Evolutionary conservation across 306 rosid species (phyloP).

Genomic region (Quillaja saponaria): DNA sequence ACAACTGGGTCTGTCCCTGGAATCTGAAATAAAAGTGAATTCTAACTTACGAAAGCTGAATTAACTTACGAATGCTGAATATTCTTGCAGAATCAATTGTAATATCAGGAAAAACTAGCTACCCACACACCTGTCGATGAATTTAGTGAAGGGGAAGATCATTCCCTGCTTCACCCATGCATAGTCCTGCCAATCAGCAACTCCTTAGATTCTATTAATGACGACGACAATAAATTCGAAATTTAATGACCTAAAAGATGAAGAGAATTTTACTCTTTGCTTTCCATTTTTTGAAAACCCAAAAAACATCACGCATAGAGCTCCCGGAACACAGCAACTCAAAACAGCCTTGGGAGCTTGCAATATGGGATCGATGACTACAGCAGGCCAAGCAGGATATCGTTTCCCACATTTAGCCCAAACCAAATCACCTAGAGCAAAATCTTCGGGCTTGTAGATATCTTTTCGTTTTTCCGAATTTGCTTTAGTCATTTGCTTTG

Average conservation of each 20-base stretch:
- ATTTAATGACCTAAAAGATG: background rate
- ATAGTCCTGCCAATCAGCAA: conserved; percentile 68
- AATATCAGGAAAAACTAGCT: conserved; percentile 6
- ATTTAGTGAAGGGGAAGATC: conserved; percentile 73
- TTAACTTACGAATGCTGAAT: conserved; percentile 17
- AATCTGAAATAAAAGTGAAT: conserved; percentile 52
- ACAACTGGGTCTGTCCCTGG: conserved; percentile 87
- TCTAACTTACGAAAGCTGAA: background rate
- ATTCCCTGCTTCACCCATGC: conserved; percentile 98
- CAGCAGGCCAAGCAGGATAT: conserved; percentile 94
- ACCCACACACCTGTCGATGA: conserved; percentile 71
- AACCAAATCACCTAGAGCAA: conserved; percentile 85
- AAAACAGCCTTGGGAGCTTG: conserved; percentile 83
- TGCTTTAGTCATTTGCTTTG: conserved; percentile 28
- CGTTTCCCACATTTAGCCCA: conserved; percentile 98
- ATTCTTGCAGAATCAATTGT: conserved; percentile 16
- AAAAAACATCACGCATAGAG: conserved; percentile 89
- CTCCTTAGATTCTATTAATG: conserved; percentile 21
- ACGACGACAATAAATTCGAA: conserved; percentile 7
- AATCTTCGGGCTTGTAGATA: conserved; percentile 70
- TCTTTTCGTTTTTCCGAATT: conserved; percentile 55
- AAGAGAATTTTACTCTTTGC: conserved; percentile 58
- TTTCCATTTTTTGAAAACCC: conserved; percentile 89
- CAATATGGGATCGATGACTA: conserved; percentile 85
- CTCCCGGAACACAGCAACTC: conserved; percentile 63